Evolutionary conservation across 495 filamentous ascomycete species (phyloP), one percentile per base, ranked within the genome.

Genomic region (Xylaria palmicola): DNA sequence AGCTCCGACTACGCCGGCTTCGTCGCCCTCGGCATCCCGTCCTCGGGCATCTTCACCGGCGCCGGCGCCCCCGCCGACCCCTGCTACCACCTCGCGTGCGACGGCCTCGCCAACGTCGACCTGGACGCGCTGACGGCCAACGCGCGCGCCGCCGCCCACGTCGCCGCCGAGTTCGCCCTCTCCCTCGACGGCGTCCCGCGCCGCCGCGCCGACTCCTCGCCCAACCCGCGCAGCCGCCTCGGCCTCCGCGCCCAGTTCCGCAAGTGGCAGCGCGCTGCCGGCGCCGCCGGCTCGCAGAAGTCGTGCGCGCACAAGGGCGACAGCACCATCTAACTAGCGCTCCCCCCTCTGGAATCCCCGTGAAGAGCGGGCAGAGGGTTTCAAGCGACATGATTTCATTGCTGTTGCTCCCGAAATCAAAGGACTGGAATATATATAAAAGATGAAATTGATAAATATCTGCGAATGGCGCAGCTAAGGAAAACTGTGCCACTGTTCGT

Each of bases 121-220:
- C 36, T 58, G 10, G 70, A 71, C n/a, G 64, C 69, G 6, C 45
- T 75, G 63, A 69, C 72, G 0, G 56, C 62, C 30, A 75, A 75
- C 24, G 54, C 73, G 7, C 79, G 79, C 70, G 83, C 79, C 8
- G 80, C 82, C 1, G 82, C 78, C 2, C 72, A 73, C 47, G 75
- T 77, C 0, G 76, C 83, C 0, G 83, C 78, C 3, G 72, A 66
- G 7, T 80, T 85, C 51, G 80, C 75, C 6, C 76, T 72, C 39
- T 77, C 72, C 27, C 79, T 87, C 37, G 69, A 72, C 4, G 75
- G 75, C 37, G 68, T 77, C 22, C 72, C 72, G 10, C 51, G 34
- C 12, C 48, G 74, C 3, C 48, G 74, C 2, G 49, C 32, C 17
- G 60, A 48, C 36, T 64, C 69, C 10, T 64, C 64, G 0, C 59